Conservation (phyloP, 345 rosid species). For the Rubroshorea leprosula region DNA sequence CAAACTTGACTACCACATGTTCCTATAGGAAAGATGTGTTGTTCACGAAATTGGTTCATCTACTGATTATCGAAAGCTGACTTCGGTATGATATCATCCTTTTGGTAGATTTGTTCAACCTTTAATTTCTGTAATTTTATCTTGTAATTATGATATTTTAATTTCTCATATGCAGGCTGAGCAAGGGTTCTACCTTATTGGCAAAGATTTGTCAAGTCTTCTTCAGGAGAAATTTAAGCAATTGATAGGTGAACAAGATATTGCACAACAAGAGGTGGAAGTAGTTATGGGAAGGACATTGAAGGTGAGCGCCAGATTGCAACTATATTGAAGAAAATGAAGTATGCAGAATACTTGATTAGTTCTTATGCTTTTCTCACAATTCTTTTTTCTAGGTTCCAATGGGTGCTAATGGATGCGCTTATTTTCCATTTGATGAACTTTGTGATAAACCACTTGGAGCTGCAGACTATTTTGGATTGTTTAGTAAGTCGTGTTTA, state of each 20-base stretch:
- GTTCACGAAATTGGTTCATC: conserved; percentile 86
- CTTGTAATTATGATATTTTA: conserved; percentile 10
- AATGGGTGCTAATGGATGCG: conserved; percentile 83
- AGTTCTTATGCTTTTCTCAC: background rate
- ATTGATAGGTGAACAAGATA: conserved; percentile 50
- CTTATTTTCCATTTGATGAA: conserved; percentile 83
- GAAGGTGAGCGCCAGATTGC: conserved; percentile 39
- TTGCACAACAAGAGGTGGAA: conserved; percentile 65
- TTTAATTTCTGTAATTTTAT: conserved; percentile 14
- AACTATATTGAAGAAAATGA: background rate
- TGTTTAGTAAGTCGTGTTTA: conserved; percentile 66
- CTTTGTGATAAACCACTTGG: conserved; percentile 93
- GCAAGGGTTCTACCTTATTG: conserved; percentile 88
- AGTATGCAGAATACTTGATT: background rate
- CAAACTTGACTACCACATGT: conserved; percentile 12
- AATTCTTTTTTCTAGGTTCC: conserved; percentile 46
- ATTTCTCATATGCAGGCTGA: conserved; percentile 52
- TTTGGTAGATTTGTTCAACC: conserved; percentile 5
- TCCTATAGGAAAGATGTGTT: conserved; percentile 65
- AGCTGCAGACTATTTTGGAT: conserved; percentile 95
- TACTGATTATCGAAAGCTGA: conserved; percentile 82
- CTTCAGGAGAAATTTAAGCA: conserved; percentile 65
- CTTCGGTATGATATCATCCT: conserved; percentile 50
- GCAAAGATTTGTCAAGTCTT: conserved; percentile 49
- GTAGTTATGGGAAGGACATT: conserved; percentile 90